Evolutionary conservation across 2,329 filamentous ascomycete genomes (phyloP).

Genomic region (Ascochyta pisi): DNA sequence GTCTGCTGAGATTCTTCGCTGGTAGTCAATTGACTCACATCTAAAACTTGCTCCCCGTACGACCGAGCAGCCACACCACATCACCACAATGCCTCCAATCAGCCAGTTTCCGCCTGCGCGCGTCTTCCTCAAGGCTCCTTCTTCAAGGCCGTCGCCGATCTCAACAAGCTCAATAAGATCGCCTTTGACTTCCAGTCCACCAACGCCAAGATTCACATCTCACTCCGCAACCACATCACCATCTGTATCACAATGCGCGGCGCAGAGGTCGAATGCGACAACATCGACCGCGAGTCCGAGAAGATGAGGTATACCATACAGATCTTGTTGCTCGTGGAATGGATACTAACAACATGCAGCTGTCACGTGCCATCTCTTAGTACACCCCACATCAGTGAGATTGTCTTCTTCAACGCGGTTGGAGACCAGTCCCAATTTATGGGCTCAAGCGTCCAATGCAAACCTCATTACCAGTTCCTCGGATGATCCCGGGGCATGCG

Average conservation of each 20-base stretch:
- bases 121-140: slow-evolving; percentile 32
- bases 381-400: neutral
- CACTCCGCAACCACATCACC: slow-evolving; percentile 10
- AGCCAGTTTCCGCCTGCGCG: slow-evolving; percentile 40
- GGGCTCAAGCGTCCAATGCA: neutral
- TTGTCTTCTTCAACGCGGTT: neutral
- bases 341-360: neutral
- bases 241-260: slow-evolving; percentile 5
- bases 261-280: slow-evolving; percentile 1
- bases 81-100: slow-evolving; percentile 33
- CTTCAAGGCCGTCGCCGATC: slow-evolving; percentile 7
- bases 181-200: slow-evolving; percentile 10
- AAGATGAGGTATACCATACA: slow-evolving; percentile 4
- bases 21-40: neutral
- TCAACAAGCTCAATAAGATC: slow-evolving; percentile 14
- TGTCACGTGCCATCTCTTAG: neutral
- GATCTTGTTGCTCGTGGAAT: neutral
- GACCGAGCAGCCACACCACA: neutral
- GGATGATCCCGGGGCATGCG: slow-evolving; percentile 1
- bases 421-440: neutral
- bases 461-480: neutral
- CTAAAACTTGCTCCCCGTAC: neutral
- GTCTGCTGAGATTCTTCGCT: neutral
- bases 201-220: slow-evolving; percentile 15
- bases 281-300: slow-evolving; percentile 1